These are phyloP conservation scores for Xylariaceae sp. DNA, from an alignment of 2,329 filamentous ascomycete genomes.

Conservation along the genomic window DNA sequence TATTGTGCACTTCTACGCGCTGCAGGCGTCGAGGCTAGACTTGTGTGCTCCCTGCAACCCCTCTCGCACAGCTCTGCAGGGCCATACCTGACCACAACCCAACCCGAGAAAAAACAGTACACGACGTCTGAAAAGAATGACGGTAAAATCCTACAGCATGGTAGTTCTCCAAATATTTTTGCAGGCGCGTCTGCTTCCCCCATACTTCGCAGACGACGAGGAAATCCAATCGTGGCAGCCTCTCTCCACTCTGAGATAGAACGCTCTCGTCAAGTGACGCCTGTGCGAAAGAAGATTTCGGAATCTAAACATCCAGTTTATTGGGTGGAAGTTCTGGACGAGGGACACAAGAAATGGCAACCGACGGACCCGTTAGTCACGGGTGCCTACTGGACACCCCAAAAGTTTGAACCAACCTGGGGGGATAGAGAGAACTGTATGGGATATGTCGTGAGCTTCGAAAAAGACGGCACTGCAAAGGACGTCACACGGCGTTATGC, in stretches of 20 bases:
- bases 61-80: constrained; percentile 60
- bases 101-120: constrained; percentile 29
- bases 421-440: constrained; percentile 71
- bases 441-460: constrained; percentile 80
- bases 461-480: constrained; percentile 68
- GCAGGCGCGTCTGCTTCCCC: constrained; percentile 27
- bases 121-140: constrained; percentile 33
- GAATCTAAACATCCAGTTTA: constrained; percentile 80
- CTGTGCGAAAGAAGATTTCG: constrained; percentile 42
- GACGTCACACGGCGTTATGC: constrained; percentile 87
- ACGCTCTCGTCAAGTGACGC: constrained; percentile 30
- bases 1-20: constrained; percentile 82
- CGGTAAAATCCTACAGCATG: constrained; percentile 39
- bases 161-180: constrained; percentile 29
- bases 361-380: constrained; percentile 82
- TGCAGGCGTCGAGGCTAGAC: constrained; percentile 72
- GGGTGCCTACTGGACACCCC: constrained; percentile 65
- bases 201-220: constrained; percentile 45
- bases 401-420: constrained; percentile 74
- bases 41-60: constrained; percentile 87
- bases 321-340: constrained; percentile 90
- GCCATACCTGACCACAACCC: constrained; percentile 42
- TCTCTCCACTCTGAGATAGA: constrained; percentile 45
- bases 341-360: constrained; percentile 85
- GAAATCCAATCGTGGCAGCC: constrained; percentile 50